These are phyloP conservation scores for Picea glauca DNA, from an alignment of 75 land plant species.

Conservation along the genomic window DNA sequence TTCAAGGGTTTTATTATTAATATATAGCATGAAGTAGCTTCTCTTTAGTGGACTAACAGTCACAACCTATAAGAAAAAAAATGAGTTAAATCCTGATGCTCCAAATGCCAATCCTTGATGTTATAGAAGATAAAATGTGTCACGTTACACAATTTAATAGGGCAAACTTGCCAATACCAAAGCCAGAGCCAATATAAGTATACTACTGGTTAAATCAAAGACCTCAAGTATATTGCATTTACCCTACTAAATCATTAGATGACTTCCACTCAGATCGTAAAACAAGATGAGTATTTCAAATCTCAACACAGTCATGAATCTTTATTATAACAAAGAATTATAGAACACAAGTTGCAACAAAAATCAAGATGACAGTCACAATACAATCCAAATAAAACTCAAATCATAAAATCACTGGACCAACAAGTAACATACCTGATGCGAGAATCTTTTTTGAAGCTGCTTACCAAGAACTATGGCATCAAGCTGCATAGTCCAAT, in stretches of 20 bases:
- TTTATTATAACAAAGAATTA: background rate
- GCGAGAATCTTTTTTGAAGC: constrained; percentile 49
- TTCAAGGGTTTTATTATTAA: background rate
- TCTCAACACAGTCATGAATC: too few relatives aligned
- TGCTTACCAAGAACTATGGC: constrained; percentile 58
- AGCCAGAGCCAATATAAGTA: background rate
- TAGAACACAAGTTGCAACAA: constrained; percentile 5
- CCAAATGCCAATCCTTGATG: background rate
- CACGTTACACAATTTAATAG: background rate
- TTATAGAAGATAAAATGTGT: background rate
- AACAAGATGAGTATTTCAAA: background rate
- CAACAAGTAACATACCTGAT: constrained; percentile 47
- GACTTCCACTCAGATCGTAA: background rate
- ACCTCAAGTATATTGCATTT: background rate
- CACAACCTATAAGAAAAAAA: too few relatives aligned
- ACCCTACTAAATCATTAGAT: background rate
- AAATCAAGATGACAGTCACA: background rate
- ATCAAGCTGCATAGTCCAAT: constrained; percentile 50
- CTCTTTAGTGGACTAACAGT: background rate
- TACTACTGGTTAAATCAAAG: background rate
- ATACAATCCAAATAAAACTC: too few relatives aligned
- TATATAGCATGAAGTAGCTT: background rate
- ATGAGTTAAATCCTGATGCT: background rate
- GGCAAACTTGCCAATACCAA: background rate
- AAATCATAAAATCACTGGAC: too few relatives aligned